These are phyloP conservation scores for Cichorium intybus DNA, from an alignment of 140 eudicot genomes.

Conservation along the genomic window DNA sequence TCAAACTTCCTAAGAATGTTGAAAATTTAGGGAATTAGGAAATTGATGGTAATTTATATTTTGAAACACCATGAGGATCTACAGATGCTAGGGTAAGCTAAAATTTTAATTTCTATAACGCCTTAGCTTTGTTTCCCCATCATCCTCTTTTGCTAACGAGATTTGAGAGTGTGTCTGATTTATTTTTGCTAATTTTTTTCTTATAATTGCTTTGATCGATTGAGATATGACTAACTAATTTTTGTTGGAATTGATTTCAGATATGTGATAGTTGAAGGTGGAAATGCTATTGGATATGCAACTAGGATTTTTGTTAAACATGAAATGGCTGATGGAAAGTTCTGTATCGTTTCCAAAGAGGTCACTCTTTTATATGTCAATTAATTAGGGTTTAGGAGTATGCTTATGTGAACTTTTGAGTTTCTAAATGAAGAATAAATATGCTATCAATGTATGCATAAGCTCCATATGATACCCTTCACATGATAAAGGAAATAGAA, in stretches of 20 bases:
- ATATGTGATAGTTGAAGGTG: constrained; percentile 96
- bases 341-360: constrained; percentile 95
- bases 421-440: background rate
- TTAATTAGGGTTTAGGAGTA: constrained; percentile 19
- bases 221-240: background rate
- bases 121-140: constrained; percentile 63
- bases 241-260: constrained; percentile 34
- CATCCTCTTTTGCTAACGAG: constrained; percentile 71
- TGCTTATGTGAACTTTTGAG: background rate
- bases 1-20: too few species aligned
- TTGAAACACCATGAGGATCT: too few species aligned
- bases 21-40: too few species aligned
- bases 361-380: constrained; percentile 21
- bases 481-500: too few species aligned
- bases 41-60: too few species aligned
- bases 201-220: background rate
- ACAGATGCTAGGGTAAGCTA: too few species aligned
- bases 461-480: constrained; percentile 98
- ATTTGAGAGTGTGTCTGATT: constrained; percentile 66
- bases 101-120: too few species aligned
- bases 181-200: background rate
- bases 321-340: constrained; percentile 90
- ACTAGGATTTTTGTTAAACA: constrained; percentile 84
- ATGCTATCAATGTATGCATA: constrained; percentile 52
- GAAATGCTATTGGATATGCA: constrained; percentile 97